phyloP scores from a whole-genome alignment of 2,329 filamentous ascomycete genomes.

The Septoria linicola region DNA sequence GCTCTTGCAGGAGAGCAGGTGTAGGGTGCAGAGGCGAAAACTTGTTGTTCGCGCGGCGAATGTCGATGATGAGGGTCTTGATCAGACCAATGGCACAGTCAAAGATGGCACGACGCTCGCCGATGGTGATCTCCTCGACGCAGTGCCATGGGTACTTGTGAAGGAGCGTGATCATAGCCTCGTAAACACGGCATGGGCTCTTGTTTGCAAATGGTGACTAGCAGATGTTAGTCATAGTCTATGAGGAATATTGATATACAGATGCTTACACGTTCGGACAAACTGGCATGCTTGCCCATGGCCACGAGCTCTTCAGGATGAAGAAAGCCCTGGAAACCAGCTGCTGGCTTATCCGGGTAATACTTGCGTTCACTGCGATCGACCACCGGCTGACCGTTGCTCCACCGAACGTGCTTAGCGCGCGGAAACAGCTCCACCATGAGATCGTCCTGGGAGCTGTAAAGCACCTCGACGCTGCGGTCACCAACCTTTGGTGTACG shows the following conservation, averaged over 20 bases:
- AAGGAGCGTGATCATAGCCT: slow-evolving; percentile 52
- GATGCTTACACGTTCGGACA: slow-evolving; percentile 50
- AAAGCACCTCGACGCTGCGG: slow-evolving; percentile 47
- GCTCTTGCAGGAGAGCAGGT: slow-evolving; percentile 34
- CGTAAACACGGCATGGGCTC: slow-evolving; percentile 54
- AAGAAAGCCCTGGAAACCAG: slow-evolving; percentile 53
- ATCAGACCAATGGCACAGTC: slow-evolving; percentile 33
- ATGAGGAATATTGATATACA: background rate
- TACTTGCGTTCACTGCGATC: slow-evolving; percentile 42
- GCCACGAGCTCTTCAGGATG: slow-evolving; percentile 52
- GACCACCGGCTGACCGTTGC: slow-evolving; percentile 38
- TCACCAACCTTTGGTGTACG: slow-evolving; percentile 49
- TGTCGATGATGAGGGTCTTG: slow-evolving; percentile 27
- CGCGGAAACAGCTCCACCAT: slow-evolving; percentile 53
- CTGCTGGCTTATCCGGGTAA: slow-evolving; percentile 48
- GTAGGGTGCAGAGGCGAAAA: slow-evolving; percentile 26
- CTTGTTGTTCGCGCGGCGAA: slow-evolving; percentile 21
- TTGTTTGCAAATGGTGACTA: slow-evolving; percentile 52
- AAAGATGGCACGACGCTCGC: slow-evolving; percentile 49
- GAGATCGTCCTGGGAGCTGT: slow-evolving; percentile 51
- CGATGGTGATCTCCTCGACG: slow-evolving; percentile 46
- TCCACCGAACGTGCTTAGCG: slow-evolving; percentile 52
- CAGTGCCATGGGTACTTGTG: slow-evolving; percentile 57
- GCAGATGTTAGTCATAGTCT: background rate
- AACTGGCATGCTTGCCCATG: slow-evolving; percentile 49